Conservation (phyloP, 352 stramenopile species). For the Phytopythium boreale region DNA sequence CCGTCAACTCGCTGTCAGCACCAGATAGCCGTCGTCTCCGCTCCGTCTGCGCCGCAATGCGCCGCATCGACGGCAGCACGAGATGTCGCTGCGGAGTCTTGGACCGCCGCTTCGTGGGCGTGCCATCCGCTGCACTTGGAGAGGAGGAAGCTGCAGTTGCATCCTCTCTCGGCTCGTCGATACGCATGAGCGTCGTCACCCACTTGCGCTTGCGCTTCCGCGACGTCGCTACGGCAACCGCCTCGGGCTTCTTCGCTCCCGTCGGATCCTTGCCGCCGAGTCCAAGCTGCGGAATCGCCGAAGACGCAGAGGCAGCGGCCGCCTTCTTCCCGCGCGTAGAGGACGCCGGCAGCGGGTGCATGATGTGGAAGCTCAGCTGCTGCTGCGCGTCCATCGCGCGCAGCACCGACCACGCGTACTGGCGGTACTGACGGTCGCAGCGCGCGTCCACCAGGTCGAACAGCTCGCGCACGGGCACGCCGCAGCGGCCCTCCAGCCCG, state of each 20-base stretch:
- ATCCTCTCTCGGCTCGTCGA: slow-evolving; percentile 4
- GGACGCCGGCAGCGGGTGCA: slow-evolving; percentile 27
- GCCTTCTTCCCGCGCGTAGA: background rate
- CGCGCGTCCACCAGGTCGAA: slow-evolving; percentile 57
- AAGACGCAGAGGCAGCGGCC: background rate
- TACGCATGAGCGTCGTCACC: slow-evolving; percentile 52
- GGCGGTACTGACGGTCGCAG: slow-evolving; percentile 49
- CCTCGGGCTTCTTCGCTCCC: slow-evolving; percentile 12
- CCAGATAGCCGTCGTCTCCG: slow-evolving; percentile 21
- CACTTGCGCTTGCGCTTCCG: slow-evolving; percentile 63
- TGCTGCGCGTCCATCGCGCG: slow-evolving; percentile 33
- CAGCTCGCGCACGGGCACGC: slow-evolving; percentile 54
- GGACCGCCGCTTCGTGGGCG: background rate
- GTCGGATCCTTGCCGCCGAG: background rate
- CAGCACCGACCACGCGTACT: slow-evolving; percentile 64
- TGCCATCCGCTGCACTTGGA: background rate
- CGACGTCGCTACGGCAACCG: background rate
- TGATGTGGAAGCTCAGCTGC: slow-evolving; percentile 65
- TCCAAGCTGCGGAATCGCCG: background rate
- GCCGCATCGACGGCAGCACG: slow-evolving; percentile 45
- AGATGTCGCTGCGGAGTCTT: slow-evolving; percentile 34
- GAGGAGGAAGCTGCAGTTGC: background rate
- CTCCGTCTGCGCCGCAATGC: slow-evolving; percentile 46
- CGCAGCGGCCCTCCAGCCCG: slow-evolving; percentile 71
- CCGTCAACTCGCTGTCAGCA: slow-evolving; percentile 19